Percentiles rank a stretch among this genome's conserved stretches.
Evolutionary conservation across 306 rosid genomes (phyloP).

Genomic region (Citrullus mucosospermus): DNA sequence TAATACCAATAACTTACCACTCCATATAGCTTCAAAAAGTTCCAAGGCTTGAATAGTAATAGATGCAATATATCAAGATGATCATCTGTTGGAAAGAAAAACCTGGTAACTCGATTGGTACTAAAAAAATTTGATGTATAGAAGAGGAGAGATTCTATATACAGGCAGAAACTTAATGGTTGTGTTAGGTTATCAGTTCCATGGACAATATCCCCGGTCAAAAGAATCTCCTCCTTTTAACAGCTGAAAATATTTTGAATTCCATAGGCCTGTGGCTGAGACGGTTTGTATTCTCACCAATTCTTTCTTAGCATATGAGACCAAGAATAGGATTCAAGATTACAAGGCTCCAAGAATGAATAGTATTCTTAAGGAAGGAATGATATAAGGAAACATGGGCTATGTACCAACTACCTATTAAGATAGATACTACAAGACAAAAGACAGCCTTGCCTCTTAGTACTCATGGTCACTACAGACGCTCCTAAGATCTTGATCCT

Average conservation of each 20-base stretch:
- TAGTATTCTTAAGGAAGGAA: not conserved
- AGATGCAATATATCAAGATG: constrained; percentile 1
- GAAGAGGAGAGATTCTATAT: not conserved
- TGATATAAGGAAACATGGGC: not conserved
- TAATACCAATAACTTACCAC: not conserved
- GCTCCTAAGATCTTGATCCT: not conserved
- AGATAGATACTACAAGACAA: not conserved
- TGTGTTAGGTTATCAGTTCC: not conserved
- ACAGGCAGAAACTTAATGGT: not conserved
- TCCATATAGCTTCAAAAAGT: not conserved
- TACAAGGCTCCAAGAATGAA: not conserved
- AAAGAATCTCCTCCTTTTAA: not conserved
- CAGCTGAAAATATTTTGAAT: not conserved
- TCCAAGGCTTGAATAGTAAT: not conserved
- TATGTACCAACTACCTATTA: not conserved
- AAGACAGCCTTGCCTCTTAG: not conserved
- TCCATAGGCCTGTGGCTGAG: not conserved
- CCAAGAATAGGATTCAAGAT: not conserved
- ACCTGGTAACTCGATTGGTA: not conserved
- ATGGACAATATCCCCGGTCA: not conserved
- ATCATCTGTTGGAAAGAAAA: not conserved
- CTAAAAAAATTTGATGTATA: not conserved
- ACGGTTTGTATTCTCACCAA: not conserved
- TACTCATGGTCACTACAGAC: not conserved
- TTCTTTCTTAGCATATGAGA: not conserved